These are phyloP conservation scores for Plasmopara viticola DNA, from an alignment of 352 stramenopile genomes.

Conservation along the genomic window DNA sequence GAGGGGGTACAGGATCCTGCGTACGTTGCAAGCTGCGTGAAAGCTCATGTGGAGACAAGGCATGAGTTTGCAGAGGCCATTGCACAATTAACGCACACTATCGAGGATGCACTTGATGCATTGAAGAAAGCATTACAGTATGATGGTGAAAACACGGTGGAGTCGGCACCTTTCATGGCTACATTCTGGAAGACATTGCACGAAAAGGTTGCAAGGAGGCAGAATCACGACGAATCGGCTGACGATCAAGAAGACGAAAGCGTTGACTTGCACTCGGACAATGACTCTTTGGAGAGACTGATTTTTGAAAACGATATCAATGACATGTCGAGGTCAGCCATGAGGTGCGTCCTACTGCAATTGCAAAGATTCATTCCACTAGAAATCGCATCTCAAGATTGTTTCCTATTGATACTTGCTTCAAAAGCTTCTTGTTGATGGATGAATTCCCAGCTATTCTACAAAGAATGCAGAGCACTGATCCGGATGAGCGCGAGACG, in stretches of 20 bases:
- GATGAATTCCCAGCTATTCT: slow-evolving; percentile 34
- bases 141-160: slow-evolving; percentile 3
- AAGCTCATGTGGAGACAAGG: slow-evolving; percentile 5
- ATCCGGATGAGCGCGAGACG: slow-evolving; percentile 7
- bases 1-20: slow-evolving; percentile 5
- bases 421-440: slow-evolving; percentile 29
- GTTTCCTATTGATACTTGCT: neutral
- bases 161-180: slow-evolving; percentile 10
- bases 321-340: slow-evolving; percentile 30
- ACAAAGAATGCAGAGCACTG: slow-evolving; percentile 17
- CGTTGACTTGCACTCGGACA: slow-evolving; percentile 9
- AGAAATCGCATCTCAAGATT: neutral
- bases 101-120: slow-evolving; percentile 6
- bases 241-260: slow-evolving; percentile 6
- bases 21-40: slow-evolving; percentile 4
- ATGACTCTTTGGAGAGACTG: slow-evolving; percentile 31
- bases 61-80: slow-evolving; percentile 11
- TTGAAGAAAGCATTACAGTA: slow-evolving; percentile 6
- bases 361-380: neutral
- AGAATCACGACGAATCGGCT: slow-evolving; percentile 4
- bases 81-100: slow-evolving; percentile 9
- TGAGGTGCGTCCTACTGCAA: slow-evolving; percentile 23
- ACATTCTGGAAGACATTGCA: slow-evolving; percentile 22
- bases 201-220: neutral
- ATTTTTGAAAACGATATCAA: slow-evolving; percentile 39